Evolutionary conservation across 257 asterid species (phyloP).

Genomic region (Hygrophila difformis): DNA sequence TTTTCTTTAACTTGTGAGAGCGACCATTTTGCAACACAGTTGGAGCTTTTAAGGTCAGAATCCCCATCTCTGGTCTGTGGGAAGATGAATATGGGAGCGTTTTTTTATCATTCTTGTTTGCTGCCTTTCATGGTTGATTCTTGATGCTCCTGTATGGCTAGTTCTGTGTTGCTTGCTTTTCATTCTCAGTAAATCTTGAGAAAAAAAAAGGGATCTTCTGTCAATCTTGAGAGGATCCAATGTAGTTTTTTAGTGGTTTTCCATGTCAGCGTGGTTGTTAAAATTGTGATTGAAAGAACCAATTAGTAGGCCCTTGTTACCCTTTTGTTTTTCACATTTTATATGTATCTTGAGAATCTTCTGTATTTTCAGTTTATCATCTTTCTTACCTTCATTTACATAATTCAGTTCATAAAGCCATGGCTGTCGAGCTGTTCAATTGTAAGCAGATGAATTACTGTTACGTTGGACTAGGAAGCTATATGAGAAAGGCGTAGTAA

Average conservation of each 20-base stretch:
- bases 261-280: background rate
- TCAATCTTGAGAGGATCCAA: constrained; percentile 18
- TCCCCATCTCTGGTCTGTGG: constrained; percentile 27
- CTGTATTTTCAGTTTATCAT: too few relatives aligned
- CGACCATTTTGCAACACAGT: constrained; percentile 23
- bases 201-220: constrained; percentile 5
- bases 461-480: too few relatives aligned
- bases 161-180: too few relatives aligned
- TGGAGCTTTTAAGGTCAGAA: constrained; percentile 9
- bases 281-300: too few relatives aligned
- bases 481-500: too few relatives aligned
- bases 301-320: too few relatives aligned
- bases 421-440: too few relatives aligned
- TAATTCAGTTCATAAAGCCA: too few relatives aligned
- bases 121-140: constrained; percentile 10
- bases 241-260: constrained; percentile 1
- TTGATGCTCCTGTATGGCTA: constrained; percentile 12
- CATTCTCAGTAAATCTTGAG: constrained; percentile 8
- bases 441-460: too few relatives aligned
- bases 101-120: constrained; percentile 15
- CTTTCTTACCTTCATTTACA: too few relatives aligned
- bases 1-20: constrained; percentile 18
- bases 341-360: too few relatives aligned
- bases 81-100: constrained; percentile 6
- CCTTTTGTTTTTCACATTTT: too few relatives aligned